Base-by-base conservation (phyloP, 331 rosid genomes). In the Spiraea crenata region DNA sequence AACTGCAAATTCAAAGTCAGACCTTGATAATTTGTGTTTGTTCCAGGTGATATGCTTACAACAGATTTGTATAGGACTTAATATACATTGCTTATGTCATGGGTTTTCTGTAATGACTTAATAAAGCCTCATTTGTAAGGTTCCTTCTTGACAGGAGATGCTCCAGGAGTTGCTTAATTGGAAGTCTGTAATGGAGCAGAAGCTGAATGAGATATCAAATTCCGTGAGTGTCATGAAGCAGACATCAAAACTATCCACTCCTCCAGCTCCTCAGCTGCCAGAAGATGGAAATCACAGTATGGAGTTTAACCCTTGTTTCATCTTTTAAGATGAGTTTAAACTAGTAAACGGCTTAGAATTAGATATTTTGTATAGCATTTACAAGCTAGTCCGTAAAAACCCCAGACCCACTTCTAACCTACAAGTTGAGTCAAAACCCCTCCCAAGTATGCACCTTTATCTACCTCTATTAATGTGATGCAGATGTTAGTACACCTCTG, bases 111-210 rank as follows among this genome's bases (percentile, higher is more conserved):
- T 38, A 15, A 17, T 34, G 44, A 31, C 54, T 8, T 46, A 13
- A 42, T 71, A 13, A 69, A 11, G 76, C 47, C 77, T 65, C 15
- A 62, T 57, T 51, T 56, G 65, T 25, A 62, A 34, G 9, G 3
- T 59, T 55, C 16, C 65, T 38, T 58, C 49, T 68, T 60, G 66
- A 47, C 96, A 89, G 96, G 97, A 89, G 71, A 87, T 82, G 93
- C 15, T 59, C 14, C 64, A 37, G 64, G 64, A 16, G 79, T 76
- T 89, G 67, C 78, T 77, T 58, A 89, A 82, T 76, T 92, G 97
- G 97, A 92, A 84, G 82, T 92, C 89, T 71, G 79, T 81, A 76
- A 81, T 75, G 77, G 97, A 89, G 73, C 12, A 17, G 82, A 90
- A 83, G 87, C 76, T 92, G 74, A 48, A 70, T 72, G 93, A 89